Conservation (phyloP, 2,329 filamentous ascomycete genomes). For the Drechmeria coniospora region DNA sequence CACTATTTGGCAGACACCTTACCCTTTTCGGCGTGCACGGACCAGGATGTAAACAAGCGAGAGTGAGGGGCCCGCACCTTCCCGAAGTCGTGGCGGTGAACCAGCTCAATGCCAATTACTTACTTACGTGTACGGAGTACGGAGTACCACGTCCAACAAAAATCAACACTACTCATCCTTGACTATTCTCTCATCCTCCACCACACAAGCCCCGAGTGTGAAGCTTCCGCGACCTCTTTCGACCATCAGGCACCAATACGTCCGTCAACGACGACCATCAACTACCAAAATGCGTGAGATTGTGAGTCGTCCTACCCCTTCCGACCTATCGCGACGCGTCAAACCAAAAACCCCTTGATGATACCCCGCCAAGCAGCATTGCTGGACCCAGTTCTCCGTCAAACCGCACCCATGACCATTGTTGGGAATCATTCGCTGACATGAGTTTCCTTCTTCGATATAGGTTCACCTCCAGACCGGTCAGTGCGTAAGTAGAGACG, state of each 20-base stretch:
- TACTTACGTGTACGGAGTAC: no score
- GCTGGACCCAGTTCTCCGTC: conserved; percentile 3
- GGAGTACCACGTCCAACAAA: conserved; percentile 10
- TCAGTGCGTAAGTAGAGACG: conserved; percentile 64
- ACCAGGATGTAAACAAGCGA: conserved; percentile 19
- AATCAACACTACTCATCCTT: conserved; percentile 11
- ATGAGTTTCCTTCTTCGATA: conserved; percentile 31
- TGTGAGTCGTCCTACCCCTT: conserved; percentile 30
- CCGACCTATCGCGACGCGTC: not conserved
- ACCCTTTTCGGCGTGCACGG: conserved; percentile 15
- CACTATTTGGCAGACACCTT: no score
- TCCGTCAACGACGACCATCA: conserved; percentile 11
- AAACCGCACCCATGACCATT: not conserved
- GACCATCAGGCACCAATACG: conserved; percentile 7
- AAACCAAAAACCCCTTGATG: conserved; percentile 18
- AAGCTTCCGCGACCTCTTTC: conserved; percentile 18
- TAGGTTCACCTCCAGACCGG: conserved; percentile 99
- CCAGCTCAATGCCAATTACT: no score
- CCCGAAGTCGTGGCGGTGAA: conserved; percentile 12
- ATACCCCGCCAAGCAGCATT: conserved; percentile 17
- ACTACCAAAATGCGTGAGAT: conserved; percentile 50
- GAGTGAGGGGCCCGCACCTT: conserved; percentile 12
- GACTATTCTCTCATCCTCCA: conserved; percentile 10
- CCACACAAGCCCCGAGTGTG: conserved; percentile 15
- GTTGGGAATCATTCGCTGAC: conserved; percentile 34